These are phyloP conservation scores for Phlebopus sp. DNA, from an alignment of 1,284 basidiomycete species.

Conservation along the genomic window DNA sequence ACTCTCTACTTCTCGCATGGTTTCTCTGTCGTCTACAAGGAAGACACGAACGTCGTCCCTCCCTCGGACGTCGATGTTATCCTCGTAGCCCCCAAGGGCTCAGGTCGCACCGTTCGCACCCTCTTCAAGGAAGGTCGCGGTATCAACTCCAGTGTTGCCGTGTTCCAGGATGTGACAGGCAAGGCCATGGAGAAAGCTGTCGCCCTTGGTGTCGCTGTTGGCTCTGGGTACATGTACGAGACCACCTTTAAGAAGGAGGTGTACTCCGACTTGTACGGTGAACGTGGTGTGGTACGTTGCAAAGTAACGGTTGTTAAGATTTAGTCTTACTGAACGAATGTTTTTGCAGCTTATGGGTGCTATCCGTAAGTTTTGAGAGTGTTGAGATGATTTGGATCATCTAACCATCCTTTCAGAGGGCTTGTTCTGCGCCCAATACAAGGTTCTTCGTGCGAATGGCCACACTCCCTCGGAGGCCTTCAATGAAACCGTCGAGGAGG, in stretches of 20 bases:
- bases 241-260: constrained; percentile 99
- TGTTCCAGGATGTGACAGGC: constrained; percentile 94
- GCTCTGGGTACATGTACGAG: constrained; percentile 97
- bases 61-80: constrained; percentile 97
- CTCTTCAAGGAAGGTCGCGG: constrained; percentile 99
- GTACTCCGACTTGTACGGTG: constrained; percentile 98
- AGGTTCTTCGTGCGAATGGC: constrained; percentile 97
- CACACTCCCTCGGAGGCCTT: constrained; percentile 98
- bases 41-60: constrained; percentile 92
- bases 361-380: constrained; percentile 68
- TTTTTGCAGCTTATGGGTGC: constrained; percentile 87
- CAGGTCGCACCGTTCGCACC: constrained; percentile 97
- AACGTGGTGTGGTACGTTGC: constrained; percentile 91
- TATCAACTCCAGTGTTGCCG: constrained; percentile 88
- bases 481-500: constrained; percentile 99
- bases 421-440: constrained; percentile 98
- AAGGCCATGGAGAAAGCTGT: constrained; percentile 97
- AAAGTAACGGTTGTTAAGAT: not conserved
- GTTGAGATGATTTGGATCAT: constrained; percentile 3
- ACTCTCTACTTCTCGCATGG: constrained; percentile 99
- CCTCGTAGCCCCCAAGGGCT: constrained; percentile 98
- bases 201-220: constrained; percentile 92
- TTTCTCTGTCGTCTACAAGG: constrained; percentile 98
- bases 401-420: constrained; percentile 62
- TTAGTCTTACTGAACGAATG: constrained; percentile 18